A percentile compares a stretch with the other conserved stretches of the same genome.
Evolutionary conservation across 2,329 filamentous ascomycete species (phyloP).

Genomic region (Phyllosticta citrichinensis): DNA sequence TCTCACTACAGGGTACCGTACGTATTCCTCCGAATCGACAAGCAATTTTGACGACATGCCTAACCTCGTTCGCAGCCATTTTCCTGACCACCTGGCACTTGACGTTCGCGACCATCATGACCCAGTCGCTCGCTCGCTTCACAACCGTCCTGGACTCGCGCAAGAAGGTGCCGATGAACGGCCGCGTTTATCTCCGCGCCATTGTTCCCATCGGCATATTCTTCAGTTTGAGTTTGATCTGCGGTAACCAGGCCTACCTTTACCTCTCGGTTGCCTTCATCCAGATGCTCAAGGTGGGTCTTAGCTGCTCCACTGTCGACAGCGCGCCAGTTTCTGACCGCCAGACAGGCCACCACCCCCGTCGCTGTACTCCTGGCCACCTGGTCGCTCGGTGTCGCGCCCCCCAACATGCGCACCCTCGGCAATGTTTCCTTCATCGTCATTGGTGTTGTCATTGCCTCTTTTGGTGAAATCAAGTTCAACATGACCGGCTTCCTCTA

Average conservation of each 20-base stretch:
- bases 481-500: constrained; percentile 68
- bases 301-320: constrained; percentile 4
- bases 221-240: constrained; percentile 93
- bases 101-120: constrained; percentile 85
- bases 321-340: constrained; percentile 7
- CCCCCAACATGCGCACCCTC: constrained; percentile 76
- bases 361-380: constrained; percentile 85
- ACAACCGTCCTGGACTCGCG: constrained; percentile 85
- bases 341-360: constrained; percentile 71
- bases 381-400: constrained; percentile 76
- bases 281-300: constrained; percentile 87
- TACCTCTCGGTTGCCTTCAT: constrained; percentile 96
- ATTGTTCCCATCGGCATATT: constrained; percentile 93
- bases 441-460: constrained; percentile 86
- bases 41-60: constrained; percentile 22
- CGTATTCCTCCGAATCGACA: constrained; percentile 16
- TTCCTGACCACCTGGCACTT: constrained; percentile 88
- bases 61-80: constrained; percentile 47
- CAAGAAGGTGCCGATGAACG: constrained; percentile 96
- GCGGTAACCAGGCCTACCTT: constrained; percentile 89
- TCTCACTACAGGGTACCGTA: constrained; percentile 35
- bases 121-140: constrained; percentile 82
- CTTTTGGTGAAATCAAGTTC: constrained; percentile 92
- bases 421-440: constrained; percentile 93
- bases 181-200: constrained; percentile 80